Conservation (phyloP, 2,329 filamentous ascomycete genomes). For the Colletotrichum spinosum region DNA sequence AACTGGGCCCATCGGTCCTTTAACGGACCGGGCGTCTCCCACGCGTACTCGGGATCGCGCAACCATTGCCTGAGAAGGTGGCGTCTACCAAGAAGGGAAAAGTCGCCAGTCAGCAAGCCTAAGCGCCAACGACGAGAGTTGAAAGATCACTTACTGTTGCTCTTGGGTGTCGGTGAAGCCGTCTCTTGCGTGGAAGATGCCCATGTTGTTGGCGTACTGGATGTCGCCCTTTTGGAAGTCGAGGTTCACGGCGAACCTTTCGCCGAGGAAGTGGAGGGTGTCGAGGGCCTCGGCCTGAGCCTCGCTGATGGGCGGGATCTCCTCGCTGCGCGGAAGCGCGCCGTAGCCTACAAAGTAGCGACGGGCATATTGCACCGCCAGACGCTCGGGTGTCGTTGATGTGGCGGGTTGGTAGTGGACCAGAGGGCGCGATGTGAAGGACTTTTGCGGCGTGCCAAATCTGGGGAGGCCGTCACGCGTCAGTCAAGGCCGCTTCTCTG, state of each 20-base stretch:
- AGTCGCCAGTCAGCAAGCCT: slow-evolving; percentile 36
- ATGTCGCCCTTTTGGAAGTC: slow-evolving; percentile 64
- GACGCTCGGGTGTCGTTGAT: slow-evolving; percentile 58
- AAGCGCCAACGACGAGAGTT: slow-evolving; percentile 21
- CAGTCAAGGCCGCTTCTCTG: background rate
- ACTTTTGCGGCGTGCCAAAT: slow-evolving; percentile 61
- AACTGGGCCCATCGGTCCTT: slow-evolving; percentile 63
- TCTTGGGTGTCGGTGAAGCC: slow-evolving; percentile 58
- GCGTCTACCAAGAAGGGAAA: slow-evolving; percentile 50
- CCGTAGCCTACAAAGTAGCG: slow-evolving; percentile 69
- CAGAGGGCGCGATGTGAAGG: slow-evolving; percentile 62
- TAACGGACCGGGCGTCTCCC: slow-evolving; percentile 59
- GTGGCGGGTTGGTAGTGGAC: slow-evolving; percentile 67
- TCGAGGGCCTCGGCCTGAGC: slow-evolving; percentile 66
- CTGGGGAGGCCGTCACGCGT: slow-evolving; percentile 45
- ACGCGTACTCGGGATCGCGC: slow-evolving; percentile 60
- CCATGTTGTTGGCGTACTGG: slow-evolving; percentile 67
- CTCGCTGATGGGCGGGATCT: slow-evolving; percentile 68
- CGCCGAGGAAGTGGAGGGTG: slow-evolving; percentile 61
- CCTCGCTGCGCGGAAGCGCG: slow-evolving; percentile 61
- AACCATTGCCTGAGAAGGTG: slow-evolving; percentile 64
- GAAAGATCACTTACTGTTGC: slow-evolving; percentile 52
- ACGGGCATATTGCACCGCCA: slow-evolving; percentile 71
- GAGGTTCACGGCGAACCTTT: slow-evolving; percentile 57
- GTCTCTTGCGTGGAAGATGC: slow-evolving; percentile 64